phyloP scores from a whole-genome alignment of 2,329 filamentous ascomycete species.

The Cladophialophora carrionii region DNA sequence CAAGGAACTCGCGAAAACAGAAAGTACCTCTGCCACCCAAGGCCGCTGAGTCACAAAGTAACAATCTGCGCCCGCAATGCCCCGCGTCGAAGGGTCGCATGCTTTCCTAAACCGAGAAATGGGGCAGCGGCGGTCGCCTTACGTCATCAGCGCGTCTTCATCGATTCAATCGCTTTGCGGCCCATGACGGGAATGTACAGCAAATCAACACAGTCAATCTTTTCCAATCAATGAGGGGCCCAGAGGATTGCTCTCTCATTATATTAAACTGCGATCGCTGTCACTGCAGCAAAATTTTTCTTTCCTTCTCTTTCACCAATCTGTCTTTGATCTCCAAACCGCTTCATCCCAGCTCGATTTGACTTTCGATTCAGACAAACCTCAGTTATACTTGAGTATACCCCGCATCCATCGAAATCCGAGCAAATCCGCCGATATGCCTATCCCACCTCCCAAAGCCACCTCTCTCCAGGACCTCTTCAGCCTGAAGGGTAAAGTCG shows the following conservation, averaged over 20 bases:
- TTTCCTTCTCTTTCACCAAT: slow-evolving; percentile 5
- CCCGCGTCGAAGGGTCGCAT: background rate
- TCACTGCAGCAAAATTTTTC: slow-evolving; percentile 5
- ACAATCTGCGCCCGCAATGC: background rate
- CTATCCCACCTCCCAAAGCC: slow-evolving; percentile 34
- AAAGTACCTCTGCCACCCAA: background rate
- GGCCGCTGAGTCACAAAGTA: slow-evolving; percentile 17
- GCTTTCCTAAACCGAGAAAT: slow-evolving; percentile 18
- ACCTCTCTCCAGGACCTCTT: slow-evolving; percentile 48
- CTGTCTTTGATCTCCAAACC: background rate
- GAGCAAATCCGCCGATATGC: slow-evolving; percentile 33
- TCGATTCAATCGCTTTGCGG: slow-evolving; percentile 2
- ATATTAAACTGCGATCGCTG: slow-evolving; percentile 11
- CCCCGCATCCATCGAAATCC: slow-evolving; percentile 13
- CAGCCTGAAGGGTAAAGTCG: slow-evolving; percentile 54
- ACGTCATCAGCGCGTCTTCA: slow-evolving; percentile 14
- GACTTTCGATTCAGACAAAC: background rate
- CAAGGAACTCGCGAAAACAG: slow-evolving; percentile 7
- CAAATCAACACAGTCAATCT: slow-evolving; percentile 4
- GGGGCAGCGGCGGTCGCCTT: background rate
- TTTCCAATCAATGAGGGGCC: background rate
- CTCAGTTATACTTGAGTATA: slow-evolving; percentile 6
- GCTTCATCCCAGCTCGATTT: background rate
- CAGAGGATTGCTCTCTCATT: slow-evolving; percentile 6
- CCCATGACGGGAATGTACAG: slow-evolving; percentile 3